Conservation (phyloP, 306 rosid species). For the Lathyrus aphaca region DNA sequence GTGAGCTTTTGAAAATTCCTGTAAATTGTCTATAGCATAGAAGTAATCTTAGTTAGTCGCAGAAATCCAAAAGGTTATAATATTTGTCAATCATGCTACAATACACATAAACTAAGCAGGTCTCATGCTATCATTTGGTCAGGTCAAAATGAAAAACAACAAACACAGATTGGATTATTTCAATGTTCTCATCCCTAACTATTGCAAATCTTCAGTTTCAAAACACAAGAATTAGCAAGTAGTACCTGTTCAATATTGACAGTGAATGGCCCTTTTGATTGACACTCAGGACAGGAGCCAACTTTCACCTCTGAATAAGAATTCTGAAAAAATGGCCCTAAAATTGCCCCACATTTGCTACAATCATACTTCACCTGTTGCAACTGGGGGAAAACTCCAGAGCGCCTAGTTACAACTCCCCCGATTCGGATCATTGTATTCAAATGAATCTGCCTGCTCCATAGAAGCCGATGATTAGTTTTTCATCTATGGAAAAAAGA, state of each 20-base stretch:
- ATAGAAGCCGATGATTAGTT: conserved; percentile 20
- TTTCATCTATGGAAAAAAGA: background rate
- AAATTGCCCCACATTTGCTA: conserved; percentile 80
- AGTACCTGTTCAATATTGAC: conserved; percentile 94
- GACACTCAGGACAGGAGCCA: conserved; percentile 99
- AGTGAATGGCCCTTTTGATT: conserved; percentile 91
- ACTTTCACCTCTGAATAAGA: conserved; percentile 97
- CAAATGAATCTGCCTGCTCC: conserved; percentile 89
- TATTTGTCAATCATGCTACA: conserved; percentile 9
- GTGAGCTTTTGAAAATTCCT: conserved; percentile 96
- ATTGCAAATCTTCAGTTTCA: background rate
- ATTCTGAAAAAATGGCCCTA: conserved; percentile 97
- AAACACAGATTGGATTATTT: conserved; percentile 5
- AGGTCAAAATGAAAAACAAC: background rate
- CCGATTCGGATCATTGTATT: conserved; percentile 99
- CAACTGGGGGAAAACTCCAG: conserved; percentile 97
- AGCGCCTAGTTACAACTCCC: conserved; percentile 96
- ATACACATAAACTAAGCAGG: background rate
- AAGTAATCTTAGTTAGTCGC: background rate
- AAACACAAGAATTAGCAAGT: conserved; percentile 5
- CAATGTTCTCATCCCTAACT: background rate
- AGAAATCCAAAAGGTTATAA: background rate
- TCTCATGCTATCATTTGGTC: background rate
- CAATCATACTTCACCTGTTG: conserved; percentile 99
- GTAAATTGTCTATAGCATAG: conserved; percentile 72